Evolutionary conservation across 371 early-diverging fungal genomes (phyloP), one percentile per base, ranked within the genome.

Genomic region (Mortierella sp.): DNA sequence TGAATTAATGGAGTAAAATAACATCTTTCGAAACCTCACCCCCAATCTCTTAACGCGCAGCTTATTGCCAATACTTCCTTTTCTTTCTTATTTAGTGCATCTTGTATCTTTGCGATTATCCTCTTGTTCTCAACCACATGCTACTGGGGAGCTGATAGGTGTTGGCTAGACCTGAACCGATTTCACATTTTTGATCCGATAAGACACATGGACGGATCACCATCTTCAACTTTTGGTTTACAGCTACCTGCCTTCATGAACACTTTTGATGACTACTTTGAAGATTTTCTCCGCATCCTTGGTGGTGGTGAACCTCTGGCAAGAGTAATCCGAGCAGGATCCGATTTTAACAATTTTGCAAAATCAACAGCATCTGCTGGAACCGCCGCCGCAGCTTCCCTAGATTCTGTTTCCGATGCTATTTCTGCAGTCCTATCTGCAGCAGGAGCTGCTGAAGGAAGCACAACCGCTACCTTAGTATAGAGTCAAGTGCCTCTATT

Each of bases 101-200:
- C 89, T 63, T 91, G 91, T 68, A 61, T 79, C 53, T 73, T 73
- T 59, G 70, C 79, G 15, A 87, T 90, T n/a, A 75, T 90, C 64
- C 72, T 91, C 26, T 68, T 91, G 29, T 89, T 91, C 61, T 86
- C 87, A 4, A 88, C 90, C 2, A 91, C 91, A 2, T 91, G 91
- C 66, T 91, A 90, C 70, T 91, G 91, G 91, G 91, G 91, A 42
- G 86, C 88, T 57, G 91, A 87, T 43, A 86, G 90, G 64, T 91
- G 91, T 71, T 91, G 91, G 91, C 67, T 91, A 31, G 89, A 89
- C 72, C 72, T 87, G 32, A 89, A 89, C 40, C 32, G 76, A 29
- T 70, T 74, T 26, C 66, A 67, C 49, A 57, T 79, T 43, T 79
- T 79, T 55, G 74, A 67, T 34, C 69, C 74, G 5, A 70, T 79